Conservation (phyloP, 2,329 filamentous ascomycete genomes). For the Trichoderma cornu-damae region DNA sequence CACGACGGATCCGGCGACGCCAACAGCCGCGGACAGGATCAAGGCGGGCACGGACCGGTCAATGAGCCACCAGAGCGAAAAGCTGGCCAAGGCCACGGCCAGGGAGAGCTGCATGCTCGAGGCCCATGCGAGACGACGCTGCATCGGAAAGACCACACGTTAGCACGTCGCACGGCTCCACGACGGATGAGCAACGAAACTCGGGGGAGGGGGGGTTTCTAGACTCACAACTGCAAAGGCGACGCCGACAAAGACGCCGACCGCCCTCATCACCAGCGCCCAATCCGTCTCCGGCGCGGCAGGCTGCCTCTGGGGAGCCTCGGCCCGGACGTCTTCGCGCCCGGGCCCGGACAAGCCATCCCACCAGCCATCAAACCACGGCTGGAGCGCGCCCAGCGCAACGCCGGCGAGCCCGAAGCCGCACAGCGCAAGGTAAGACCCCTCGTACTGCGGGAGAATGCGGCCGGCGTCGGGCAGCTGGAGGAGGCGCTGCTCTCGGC, state of each 20-base stretch:
- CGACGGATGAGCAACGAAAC: too few relatives aligned
- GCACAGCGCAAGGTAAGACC: constrained; percentile 75
- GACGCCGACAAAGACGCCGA: constrained; percentile 58
- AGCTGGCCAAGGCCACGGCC: constrained; percentile 85
- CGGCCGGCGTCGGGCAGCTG: constrained; percentile 47
- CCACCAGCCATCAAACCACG: constrained; percentile 78
- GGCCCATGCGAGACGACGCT: constrained; percentile 89
- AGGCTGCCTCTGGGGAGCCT: constrained; percentile 26
- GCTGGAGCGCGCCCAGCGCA: constrained; percentile 70
- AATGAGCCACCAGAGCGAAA: constrained; percentile 91
- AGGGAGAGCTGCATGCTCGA: constrained; percentile 90
- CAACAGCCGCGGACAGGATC: constrained; percentile 68
- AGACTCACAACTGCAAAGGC: constrained; percentile 68
- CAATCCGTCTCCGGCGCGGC: constrained; percentile 58
- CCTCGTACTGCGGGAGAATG: constrained; percentile 44
- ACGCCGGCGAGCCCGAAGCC: constrained; percentile 68
- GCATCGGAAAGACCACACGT: constrained; percentile 17
- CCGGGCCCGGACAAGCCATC: constrained; percentile 46
- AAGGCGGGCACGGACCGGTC: constrained; percentile 85
- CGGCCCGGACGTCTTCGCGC: constrained; percentile 23
- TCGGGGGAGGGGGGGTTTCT: not conserved
- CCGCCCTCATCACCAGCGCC: constrained; percentile 57
- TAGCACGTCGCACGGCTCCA: not conserved
- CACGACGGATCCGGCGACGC: constrained; percentile 66
- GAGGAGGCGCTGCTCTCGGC: constrained; percentile 60